Conservation (phyloP, 2,329 filamentous ascomycete species). For the Xylaria sp. region DNA sequence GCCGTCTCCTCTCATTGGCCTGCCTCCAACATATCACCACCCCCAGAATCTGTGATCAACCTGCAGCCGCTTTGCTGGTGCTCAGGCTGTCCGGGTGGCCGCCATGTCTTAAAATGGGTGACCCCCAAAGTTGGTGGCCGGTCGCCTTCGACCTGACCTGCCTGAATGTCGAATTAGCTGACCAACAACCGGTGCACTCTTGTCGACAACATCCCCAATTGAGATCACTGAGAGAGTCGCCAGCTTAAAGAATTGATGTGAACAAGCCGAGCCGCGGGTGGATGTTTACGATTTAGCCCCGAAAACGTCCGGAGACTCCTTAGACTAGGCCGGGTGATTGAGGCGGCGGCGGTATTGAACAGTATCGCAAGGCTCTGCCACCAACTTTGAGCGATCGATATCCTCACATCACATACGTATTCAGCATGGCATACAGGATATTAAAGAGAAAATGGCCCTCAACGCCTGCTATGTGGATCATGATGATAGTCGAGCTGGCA, state of each 20-base stretch:
- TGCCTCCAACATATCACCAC: conserved; percentile 36
- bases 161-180: conserved; percentile 5
- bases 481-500: conserved; percentile 70
- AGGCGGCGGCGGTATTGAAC: neutral
- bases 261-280: conserved; percentile 28
- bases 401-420: neutral
- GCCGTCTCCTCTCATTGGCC: conserved; percentile 38
- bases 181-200: neutral
- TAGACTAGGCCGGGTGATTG: neutral
- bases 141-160: conserved; percentile 22
- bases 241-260: conserved; percentile 32
- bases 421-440: conserved; percentile 56
- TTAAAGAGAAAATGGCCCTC: conserved; percentile 65
- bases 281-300: conserved; percentile 4
- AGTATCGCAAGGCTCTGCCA: conserved; percentile 26
- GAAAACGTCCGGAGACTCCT: neutral
- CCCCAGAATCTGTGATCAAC: conserved; percentile 40
- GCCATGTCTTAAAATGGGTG: conserved; percentile 34
- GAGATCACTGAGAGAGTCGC: conserved; percentile 17
- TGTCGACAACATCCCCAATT: conserved; percentile 8
- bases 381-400: conserved; percentile 7
- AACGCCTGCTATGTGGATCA: conserved; percentile 63
- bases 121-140: conserved; percentile 19
- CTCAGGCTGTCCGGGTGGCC: conserved; percentile 24
- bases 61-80: conserved; percentile 37